phyloP scores from a whole-genome alignment of 495 filamentous ascomycete species.

The Penicillium diatomitis region DNA sequence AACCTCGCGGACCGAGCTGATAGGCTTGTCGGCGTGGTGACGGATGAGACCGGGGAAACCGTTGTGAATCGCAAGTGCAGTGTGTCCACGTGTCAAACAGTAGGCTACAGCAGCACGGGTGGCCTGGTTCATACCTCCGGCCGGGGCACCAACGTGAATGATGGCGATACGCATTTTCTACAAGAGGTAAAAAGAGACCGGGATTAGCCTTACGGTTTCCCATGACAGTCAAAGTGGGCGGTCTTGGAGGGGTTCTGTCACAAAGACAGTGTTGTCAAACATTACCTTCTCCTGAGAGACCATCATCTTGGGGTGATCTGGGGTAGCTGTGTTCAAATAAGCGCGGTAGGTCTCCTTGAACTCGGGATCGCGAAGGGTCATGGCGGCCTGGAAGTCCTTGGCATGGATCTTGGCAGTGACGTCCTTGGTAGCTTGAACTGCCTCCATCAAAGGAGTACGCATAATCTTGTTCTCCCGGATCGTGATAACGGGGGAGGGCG shows the following conservation, averaged over 20 bases:
- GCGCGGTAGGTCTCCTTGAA: slow-evolving; percentile 88
- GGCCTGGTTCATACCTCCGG: slow-evolving; percentile 98
- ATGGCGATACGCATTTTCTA: slow-evolving; percentile 89
- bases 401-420: slow-evolving; percentile 71
- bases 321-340: slow-evolving; percentile 79
- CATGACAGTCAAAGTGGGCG: background rate
- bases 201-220: background rate
- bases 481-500: slow-evolving; percentile 87
- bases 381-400: slow-evolving; percentile 76
- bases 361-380: slow-evolving; percentile 81
- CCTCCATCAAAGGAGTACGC: slow-evolving; percentile 78
- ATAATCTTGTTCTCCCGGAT: slow-evolving; percentile 98
- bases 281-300: slow-evolving; percentile 67
- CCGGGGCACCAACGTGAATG: slow-evolving; percentile 93
- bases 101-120: slow-evolving; percentile 94
- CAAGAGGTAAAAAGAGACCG: background rate
- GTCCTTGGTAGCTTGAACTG: slow-evolving; percentile 73
- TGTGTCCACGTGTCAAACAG: slow-evolving; percentile 87
- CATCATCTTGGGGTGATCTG: slow-evolving; percentile 50
- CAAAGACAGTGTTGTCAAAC: background rate
- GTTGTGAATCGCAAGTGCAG: slow-evolving; percentile 86
- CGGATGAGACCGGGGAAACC: slow-evolving; percentile 92
- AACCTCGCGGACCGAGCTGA: slow-evolving; percentile 75
- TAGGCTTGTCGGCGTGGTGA: slow-evolving; percentile 74
- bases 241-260: too few relatives aligned